Evolutionary conservation across 2,329 filamentous ascomycete genomes (phyloP).

Genomic region (Chaetomium strumarium): DNA sequence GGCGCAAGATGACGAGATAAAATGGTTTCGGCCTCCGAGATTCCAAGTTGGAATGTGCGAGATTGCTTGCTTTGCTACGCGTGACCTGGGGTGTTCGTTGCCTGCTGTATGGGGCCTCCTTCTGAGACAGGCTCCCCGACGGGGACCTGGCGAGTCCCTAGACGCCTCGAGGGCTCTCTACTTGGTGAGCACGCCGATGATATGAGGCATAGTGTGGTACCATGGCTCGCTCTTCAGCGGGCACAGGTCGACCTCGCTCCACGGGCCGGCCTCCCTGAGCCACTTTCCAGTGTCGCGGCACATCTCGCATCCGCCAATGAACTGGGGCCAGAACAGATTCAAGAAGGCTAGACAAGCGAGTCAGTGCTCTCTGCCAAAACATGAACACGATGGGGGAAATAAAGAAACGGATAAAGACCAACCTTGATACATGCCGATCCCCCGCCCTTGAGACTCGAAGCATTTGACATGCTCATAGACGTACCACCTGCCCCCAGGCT

Average conservation of each 20-base stretch:
- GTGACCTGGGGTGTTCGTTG: not conserved
- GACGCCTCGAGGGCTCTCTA: conserved; percentile 24
- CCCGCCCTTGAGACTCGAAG: conserved; percentile 30
- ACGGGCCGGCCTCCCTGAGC: conserved; percentile 45
- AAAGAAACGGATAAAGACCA: not conserved
- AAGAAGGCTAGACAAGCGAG: conserved; percentile 35
- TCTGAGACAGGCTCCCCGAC: too few species aligned
- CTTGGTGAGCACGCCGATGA: conserved; percentile 49
- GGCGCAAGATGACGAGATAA: not conserved
- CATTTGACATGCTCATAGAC: conserved; percentile 55
- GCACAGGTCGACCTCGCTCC: conserved; percentile 44
- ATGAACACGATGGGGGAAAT: not conserved
- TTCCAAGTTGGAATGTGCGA: conserved; percentile 1
- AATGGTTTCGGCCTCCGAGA: not conserved
- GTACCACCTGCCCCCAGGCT: conserved; percentile 57
- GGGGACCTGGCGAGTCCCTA: not conserved
- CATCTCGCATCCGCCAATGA: conserved; percentile 48
- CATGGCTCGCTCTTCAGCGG: conserved; percentile 37
- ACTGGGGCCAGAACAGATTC: conserved; percentile 47
- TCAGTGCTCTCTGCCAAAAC: not conserved
- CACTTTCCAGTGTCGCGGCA: conserved; percentile 42
- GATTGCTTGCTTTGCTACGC: not conserved
- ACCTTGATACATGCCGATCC: conserved; percentile 47
- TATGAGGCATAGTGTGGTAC: conserved; percentile 42
- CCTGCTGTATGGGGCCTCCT: not conserved